Conservation (phyloP, 2,329 filamentous ascomycete species). For the Akanthomyces muscarius region DNA sequence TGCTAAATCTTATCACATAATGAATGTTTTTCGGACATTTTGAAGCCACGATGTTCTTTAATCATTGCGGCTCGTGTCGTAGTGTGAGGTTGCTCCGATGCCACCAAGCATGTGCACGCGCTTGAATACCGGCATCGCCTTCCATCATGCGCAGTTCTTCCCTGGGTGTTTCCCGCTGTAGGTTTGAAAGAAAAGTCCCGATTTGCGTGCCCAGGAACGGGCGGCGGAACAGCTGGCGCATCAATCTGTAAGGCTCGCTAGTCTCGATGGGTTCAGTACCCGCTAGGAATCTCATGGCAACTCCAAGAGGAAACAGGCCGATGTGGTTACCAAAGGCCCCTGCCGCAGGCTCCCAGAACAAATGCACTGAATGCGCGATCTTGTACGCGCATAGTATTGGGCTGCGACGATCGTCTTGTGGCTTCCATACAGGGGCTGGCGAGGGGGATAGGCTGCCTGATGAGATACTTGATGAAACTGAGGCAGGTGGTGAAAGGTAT, state of each 20-base stretch:
- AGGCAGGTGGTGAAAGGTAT: conserved; percentile 1
- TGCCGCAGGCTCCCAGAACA: conserved; percentile 19
- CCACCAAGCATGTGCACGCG: conserved; percentile 6
- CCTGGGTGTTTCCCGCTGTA: conserved; percentile 6
- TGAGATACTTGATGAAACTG: neutral
- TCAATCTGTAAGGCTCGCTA: conserved; percentile 17
- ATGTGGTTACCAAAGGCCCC: conserved; percentile 16
- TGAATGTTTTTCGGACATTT: no score
- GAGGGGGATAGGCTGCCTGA: neutral
- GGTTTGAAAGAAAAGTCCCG: conserved; percentile 16
- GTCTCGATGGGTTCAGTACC: conserved; percentile 17
- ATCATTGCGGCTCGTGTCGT: neutral
- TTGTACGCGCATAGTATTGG: conserved; percentile 19
- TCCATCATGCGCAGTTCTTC: conserved; percentile 1
- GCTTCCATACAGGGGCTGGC: neutral
- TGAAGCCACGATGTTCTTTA: no score
- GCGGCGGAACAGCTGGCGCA: conserved; percentile 17
- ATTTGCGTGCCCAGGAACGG: conserved; percentile 18
- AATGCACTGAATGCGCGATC: conserved; percentile 19
- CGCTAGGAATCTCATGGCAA: conserved; percentile 19
- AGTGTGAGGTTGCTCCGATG: neutral
- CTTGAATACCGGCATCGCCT: conserved; percentile 8
- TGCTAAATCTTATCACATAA: no score
- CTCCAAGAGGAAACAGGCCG: conserved; percentile 17
- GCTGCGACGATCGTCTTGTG: neutral